Evolutionary conservation across 306 rosid species (phyloP), one percentile per base, ranked within the genome.

Genomic region (Phaseolus lunatus): DNA sequence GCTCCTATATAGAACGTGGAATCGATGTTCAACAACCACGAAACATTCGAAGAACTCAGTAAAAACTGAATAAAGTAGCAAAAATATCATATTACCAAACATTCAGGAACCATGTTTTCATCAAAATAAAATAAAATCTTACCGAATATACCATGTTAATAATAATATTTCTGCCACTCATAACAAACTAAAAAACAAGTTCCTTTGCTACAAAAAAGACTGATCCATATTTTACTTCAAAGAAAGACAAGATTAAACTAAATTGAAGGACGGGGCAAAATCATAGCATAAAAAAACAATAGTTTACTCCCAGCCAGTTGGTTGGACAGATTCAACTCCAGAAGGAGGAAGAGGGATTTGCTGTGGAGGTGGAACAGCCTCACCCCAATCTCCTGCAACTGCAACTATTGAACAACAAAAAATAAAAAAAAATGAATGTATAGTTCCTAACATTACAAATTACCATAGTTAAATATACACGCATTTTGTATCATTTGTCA

Each of bases 361-460:
- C 50, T 48, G 82, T 47, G 84, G 80, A 8, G 87, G 45, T 26
- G 83, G 62, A 69, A 78, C 88, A 70, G 85, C 9, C 0, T 85
- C 86, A 4, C 73, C 86, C 88, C 88, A 85, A 1, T 82, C 86
- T 50, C 80, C 88, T 52, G 80, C 63, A 54, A 3, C 70, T 47
- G 29, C 39, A 70, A 5, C 2, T 7, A 5, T 13, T 75, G 31
- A 69, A 9, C 62, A 61, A n/a, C n/a, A n/a, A n/a, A n/a, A n/a
- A n/a, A n/a, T n/a, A n/a, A n/a, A n/a, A n/a, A 76, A 62, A 27
- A 27, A 56, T 13, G n/a, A 64, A 77, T 3, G 59, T 29, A 19
- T 1, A 3, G 7, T 15, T 8, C 10, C 3, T 4, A 47, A 58
- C 35, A 9, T 33, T 58, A n/a, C 13, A 35, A 50, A n/a, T n/a